These are phyloP conservation scores for Wickerhamiella azyma DNA, from an alignment of 805 yeast genomes.

Conservation along the genomic window DNA sequence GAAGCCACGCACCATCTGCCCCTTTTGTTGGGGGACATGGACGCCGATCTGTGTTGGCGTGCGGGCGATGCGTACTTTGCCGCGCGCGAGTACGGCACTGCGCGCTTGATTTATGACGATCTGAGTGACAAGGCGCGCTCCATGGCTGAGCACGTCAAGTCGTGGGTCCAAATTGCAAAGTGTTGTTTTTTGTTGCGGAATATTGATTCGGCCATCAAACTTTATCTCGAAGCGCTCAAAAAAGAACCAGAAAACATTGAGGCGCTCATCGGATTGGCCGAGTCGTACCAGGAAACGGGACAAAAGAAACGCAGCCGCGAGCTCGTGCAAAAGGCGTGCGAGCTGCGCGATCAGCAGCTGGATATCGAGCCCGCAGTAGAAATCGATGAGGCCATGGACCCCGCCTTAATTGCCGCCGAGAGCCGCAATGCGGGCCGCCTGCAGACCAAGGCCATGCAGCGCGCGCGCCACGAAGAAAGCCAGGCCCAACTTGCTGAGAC, in stretches of 20 bases:
- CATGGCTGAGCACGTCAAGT: slow-evolving; percentile 20
- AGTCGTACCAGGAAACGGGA: slow-evolving; percentile 42
- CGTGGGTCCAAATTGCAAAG: slow-evolving; percentile 51
- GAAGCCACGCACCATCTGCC: slow-evolving; percentile 66
- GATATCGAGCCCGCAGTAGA: neutral
- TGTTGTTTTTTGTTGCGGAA: slow-evolving; percentile 66
- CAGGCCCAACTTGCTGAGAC: slow-evolving; percentile 12
- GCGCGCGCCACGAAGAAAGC: slow-evolving; percentile 34
- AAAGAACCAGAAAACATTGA: slow-evolving; percentile 41
- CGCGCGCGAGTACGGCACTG: slow-evolving; percentile 59
- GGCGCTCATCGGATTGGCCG: slow-evolving; percentile 65
- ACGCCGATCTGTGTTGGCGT: slow-evolving; percentile 58
- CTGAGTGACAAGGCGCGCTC: slow-evolving; percentile 32
- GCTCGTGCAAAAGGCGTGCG: slow-evolving; percentile 21
- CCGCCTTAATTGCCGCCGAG: neutral
- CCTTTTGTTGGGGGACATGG: slow-evolving; percentile 40
- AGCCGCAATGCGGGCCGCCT: slow-evolving; percentile 15
- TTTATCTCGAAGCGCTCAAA: slow-evolving; percentile 19
- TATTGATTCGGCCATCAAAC: slow-evolving; percentile 21
- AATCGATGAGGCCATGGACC: slow-evolving; percentile 3
- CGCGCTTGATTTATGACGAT: slow-evolving; percentile 49
- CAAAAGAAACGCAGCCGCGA: slow-evolving; percentile 23
- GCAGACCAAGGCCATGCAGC: slow-evolving; percentile 33
- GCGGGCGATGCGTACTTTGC: slow-evolving; percentile 66
- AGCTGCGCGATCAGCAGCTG: slow-evolving; percentile 13